Base-by-base conservation (phyloP, 2,329 filamentous ascomycete genomes). In the Nigrospora oryzae region DNA sequence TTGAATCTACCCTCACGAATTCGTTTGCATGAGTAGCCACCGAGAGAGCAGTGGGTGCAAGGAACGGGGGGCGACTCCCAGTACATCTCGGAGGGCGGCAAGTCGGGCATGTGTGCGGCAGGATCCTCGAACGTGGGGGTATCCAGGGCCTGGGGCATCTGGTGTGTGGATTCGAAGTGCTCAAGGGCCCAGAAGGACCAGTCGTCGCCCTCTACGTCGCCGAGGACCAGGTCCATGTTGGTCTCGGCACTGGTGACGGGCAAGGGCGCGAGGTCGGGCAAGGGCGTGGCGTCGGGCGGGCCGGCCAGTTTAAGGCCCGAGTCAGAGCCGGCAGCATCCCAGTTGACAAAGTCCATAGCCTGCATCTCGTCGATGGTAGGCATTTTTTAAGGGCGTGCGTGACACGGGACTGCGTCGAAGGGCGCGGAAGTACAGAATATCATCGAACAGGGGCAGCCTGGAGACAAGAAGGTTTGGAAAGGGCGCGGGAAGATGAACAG, bases 181-280 rank as follows among this genome's bases (percentile, higher is more conserved):
- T 81, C 69, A 5, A 82, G 64, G 47, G 76, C 77, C 62, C 70
- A 74, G 55, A 77, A 79, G 37, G 75, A 74, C 55, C 77, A 77
- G 58, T 80, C 75, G 49, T 81, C 77, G 35, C 74, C 74, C n/a
- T 72, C 69, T 40, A 73, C 67, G 51, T 79, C 74, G 34, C 68
- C 75, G 45, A 81, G 66, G 32, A 74, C 70, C 14, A 81, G 66
- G 46, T 75, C 73, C 52, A 80, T 68, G 57, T 73, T 58, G 23
- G 57, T 53, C 23, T 59, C 53, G 30, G 52, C 52, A 16, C 44
- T 41, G 36, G 47, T 46, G 23, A 28, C 23, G 23, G 23, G 23
- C 23, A 28, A 28, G 23, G 23, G 23, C 36, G 38, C 35, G 38
- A 48, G 38, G 34, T 45, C 42, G 35, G 50, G 49, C 44, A 65